phyloP scores from a whole-genome alignment of 108 stramenopile genomes.

The Chaetoceros muelleri region DNA sequence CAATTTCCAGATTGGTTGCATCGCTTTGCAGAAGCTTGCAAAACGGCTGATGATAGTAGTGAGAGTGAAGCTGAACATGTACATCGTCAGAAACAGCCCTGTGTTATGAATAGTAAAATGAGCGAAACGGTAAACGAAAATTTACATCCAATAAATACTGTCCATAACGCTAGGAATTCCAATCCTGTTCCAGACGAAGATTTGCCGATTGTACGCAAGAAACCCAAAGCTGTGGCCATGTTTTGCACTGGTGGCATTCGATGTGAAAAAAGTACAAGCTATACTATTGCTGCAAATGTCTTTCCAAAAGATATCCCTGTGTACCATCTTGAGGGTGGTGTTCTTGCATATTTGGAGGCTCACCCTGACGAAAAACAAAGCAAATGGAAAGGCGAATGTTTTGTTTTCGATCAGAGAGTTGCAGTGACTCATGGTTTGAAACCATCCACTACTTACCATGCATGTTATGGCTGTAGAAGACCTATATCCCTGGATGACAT shows the following conservation, averaged over 20 bases:
- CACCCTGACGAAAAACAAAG: conserved; percentile 28
- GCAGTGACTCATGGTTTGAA: conserved; percentile 57
- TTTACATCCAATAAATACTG: background rate
- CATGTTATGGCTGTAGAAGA: conserved; percentile 69
- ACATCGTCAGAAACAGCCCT: too few relatives aligned
- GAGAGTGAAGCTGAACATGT: background rate
- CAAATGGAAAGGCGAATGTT: conserved; percentile 68
- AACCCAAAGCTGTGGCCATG: conserved; percentile 73
- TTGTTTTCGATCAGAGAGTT: conserved; percentile 79
- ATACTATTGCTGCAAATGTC: conserved; percentile 15
- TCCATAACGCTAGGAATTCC: background rate
- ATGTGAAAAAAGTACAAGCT: conserved; percentile 82
- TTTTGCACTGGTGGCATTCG: conserved; percentile 96
- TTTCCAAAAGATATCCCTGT: conserved; percentile 40
- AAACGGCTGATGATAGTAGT: background rate
- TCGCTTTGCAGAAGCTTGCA: conserved; percentile 17
- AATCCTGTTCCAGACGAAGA: background rate
- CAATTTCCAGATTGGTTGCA: conserved; percentile 70
- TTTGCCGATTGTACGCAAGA: background rate
- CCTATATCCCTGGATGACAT: conserved; percentile 35
- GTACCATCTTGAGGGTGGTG: conserved; percentile 84
- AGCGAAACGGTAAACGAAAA: background rate
- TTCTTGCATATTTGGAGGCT: conserved; percentile 69
- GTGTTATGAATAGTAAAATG: background rate
- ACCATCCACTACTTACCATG: conserved; percentile 31